phyloP scores from a whole-genome alignment of 75 land plant genomes.

The Cryptomeria japonica region DNA sequence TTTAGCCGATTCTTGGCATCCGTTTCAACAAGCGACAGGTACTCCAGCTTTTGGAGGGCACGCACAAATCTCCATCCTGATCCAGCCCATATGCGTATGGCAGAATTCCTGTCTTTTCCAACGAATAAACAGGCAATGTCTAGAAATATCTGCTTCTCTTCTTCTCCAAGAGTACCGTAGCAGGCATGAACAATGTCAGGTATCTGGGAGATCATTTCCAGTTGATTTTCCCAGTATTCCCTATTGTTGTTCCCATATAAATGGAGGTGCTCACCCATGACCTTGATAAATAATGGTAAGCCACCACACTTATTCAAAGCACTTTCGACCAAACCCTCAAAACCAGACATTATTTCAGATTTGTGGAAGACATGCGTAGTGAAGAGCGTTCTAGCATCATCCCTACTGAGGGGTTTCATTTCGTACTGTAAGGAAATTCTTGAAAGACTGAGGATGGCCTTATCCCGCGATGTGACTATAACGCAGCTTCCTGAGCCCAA shows the following conservation, averaged over 20 bases:
- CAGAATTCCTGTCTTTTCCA: neutral
- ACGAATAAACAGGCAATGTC: neutral
- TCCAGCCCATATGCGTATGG: neutral
- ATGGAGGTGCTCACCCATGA: neutral
- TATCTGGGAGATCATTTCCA: neutral
- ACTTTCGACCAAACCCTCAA: neutral
- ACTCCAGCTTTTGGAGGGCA: neutral
- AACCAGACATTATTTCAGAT: neutral
- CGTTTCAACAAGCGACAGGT: neutral
- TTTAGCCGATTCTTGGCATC: neutral
- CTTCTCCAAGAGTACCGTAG: neutral
- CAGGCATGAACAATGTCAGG: neutral
- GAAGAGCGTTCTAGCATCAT: neutral
- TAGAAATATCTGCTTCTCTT: neutral
- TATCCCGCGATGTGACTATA: neutral
- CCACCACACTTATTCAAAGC: neutral
- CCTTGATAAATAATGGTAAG: neutral
- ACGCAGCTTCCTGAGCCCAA: neutral
- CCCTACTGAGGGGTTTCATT: neutral
- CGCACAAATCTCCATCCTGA: neutral
- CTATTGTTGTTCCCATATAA: neutral
- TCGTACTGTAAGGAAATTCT: neutral
- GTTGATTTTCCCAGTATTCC: neutral
- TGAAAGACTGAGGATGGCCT: neutral
- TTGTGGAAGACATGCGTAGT: neutral